phyloP scores from a whole-genome alignment of 2,329 filamentous ascomycete species.

The Paecilomyces fulvus region DNA sequence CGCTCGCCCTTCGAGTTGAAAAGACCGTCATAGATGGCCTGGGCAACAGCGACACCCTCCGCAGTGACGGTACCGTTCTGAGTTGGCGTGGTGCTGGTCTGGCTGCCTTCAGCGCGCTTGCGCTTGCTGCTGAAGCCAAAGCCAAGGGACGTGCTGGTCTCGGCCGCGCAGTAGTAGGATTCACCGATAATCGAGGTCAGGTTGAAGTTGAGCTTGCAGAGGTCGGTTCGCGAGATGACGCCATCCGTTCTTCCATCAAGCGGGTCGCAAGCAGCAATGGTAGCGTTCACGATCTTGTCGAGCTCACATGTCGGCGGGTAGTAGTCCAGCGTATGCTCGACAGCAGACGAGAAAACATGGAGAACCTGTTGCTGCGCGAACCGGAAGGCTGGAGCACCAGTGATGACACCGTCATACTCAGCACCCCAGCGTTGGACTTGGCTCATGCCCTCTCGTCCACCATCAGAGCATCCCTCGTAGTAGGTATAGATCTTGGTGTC shows the following conservation, averaged over 20 bases:
- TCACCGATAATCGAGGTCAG: slow-evolving; percentile 39
- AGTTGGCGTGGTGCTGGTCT: slow-evolving; percentile 6
- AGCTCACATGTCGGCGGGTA: slow-evolving; percentile 38
- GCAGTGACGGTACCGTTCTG: slow-evolving; percentile 14
- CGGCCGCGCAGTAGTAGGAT: slow-evolving; percentile 37
- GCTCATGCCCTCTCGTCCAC: slow-evolving; percentile 40
- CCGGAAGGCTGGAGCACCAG: slow-evolving; percentile 27
- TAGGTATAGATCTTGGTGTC: slow-evolving; percentile 24
- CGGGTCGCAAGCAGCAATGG: slow-evolving; percentile 47
- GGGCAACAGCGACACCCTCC: slow-evolving; percentile 14
- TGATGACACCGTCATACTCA: slow-evolving; percentile 35
- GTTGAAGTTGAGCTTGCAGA: slow-evolving; percentile 42
- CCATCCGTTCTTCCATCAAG: slow-evolving; percentile 49
- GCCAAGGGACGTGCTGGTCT: background rate
- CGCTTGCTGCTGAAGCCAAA: slow-evolving; percentile 9
- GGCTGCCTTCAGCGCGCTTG: slow-evolving; percentile 2
- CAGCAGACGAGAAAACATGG: slow-evolving; percentile 28
- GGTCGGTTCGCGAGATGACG: slow-evolving; percentile 43
- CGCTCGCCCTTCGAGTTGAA: slow-evolving; percentile 26
- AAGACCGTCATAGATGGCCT: slow-evolving; percentile 25
- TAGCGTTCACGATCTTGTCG: slow-evolving; percentile 45
- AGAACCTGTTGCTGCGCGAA: slow-evolving; percentile 32
- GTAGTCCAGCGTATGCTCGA: slow-evolving; percentile 31
- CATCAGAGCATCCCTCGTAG: slow-evolving; percentile 45
- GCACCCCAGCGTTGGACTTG: slow-evolving; percentile 40